Percentiles rank a stretch among this genome's conserved stretches.
Conservation (phyloP, 2,329 filamentous ascomycete genomes). For the Hirsutella minnesotensis region DNA sequence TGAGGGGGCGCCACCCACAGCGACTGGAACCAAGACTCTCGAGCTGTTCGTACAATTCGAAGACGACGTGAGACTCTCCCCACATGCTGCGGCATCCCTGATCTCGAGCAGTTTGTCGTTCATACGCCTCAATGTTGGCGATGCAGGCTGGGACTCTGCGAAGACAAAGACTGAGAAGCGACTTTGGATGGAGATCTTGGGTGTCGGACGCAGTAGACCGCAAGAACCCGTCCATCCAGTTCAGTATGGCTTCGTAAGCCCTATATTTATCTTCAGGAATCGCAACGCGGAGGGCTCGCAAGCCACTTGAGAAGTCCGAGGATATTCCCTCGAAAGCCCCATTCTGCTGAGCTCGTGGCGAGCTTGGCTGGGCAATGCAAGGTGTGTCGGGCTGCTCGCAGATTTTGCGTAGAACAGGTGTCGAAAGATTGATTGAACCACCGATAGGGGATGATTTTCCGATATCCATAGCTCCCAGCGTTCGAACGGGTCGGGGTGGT, state of each 20-base stretch:
- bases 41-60: constrained; percentile 22
- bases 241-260: constrained; percentile 21
- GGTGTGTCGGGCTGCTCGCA: constrained; percentile 8
- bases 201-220: constrained; percentile 12
- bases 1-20: constrained; percentile 21
- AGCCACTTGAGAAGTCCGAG: constrained; percentile 8
- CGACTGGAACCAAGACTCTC: constrained; percentile 16
- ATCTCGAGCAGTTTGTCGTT: constrained; percentile 12
- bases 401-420: constrained; percentile 17
- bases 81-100: constrained; percentile 13
- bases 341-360: neutral
- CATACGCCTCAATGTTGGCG: constrained; percentile 20
- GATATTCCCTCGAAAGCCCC: neutral
- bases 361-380: neutral
- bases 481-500: constrained; percentile 16
- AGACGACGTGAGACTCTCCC: constrained; percentile 14
- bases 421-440: constrained; percentile 16
- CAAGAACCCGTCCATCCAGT: constrained; percentile 18
- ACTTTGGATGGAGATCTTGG: constrained; percentile 15
- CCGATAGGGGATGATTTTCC: constrained; percentile 12
- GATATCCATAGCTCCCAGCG: constrained; percentile 17
- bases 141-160: constrained; percentile 18
- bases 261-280: constrained; percentile 13
- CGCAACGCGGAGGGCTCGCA: constrained; percentile 12
- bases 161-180: constrained; percentile 24